phyloP scores from a whole-genome alignment of 805 yeast species.

The Ogataea neopini region DNA sequence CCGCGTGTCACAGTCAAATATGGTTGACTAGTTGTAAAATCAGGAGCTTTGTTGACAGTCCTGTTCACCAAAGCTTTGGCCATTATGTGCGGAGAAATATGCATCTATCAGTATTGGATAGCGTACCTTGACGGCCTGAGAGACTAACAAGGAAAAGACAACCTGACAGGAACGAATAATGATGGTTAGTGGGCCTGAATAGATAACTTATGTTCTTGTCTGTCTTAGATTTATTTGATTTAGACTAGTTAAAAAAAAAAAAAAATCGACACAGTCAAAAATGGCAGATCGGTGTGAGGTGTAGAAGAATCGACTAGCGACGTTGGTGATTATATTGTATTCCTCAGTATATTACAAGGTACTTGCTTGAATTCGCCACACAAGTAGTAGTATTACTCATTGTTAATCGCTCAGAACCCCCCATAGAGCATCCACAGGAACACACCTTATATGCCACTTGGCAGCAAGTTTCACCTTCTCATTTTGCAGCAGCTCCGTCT shows the following conservation, averaged over 20 bases:
- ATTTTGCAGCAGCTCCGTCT: slow-evolving; percentile 14
- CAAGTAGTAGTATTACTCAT: too few relatives aligned
- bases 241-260: neutral
- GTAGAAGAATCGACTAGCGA: too few relatives aligned
- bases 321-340: too few relatives aligned
- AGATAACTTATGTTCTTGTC: neutral
- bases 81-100: neutral
- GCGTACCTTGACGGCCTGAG: neutral
- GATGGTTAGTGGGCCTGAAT: too few relatives aligned
- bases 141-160: too few relatives aligned
- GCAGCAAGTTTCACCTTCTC: slow-evolving; percentile 28
- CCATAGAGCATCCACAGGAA: slow-evolving; percentile 18
- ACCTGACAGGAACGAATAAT: too few relatives aligned
- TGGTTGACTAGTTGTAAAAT: slow-evolving; percentile 16
- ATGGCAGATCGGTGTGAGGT: slow-evolving; percentile 1
- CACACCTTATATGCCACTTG: slow-evolving; percentile 26
- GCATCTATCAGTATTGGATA: neutral
- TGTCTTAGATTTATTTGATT: neutral
- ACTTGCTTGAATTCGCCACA: too few relatives aligned
- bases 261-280: neutral
- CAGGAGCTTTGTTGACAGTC: slow-evolving; percentile 10
- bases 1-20: slow-evolving; percentile 29
- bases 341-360: too few relatives aligned
- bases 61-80: slow-evolving; percentile 9
- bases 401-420: neutral